These are phyloP conservation scores for Beauveria scarabaeidicola DNA, from an alignment of 2,329 filamentous ascomycete species.

Conservation along the genomic window DNA sequence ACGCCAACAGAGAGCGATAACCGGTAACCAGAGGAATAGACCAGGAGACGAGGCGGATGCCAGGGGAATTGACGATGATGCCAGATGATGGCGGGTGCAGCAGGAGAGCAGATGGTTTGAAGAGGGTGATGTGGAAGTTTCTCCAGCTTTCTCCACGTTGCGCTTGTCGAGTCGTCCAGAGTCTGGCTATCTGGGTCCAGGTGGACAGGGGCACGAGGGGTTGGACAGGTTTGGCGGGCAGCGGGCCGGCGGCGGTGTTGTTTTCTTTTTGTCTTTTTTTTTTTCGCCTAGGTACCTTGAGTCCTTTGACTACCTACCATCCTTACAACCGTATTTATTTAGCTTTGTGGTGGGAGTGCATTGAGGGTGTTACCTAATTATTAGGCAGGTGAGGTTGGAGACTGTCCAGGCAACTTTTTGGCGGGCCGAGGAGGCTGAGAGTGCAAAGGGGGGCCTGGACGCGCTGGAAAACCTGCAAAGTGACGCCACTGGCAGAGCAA, in stretches of 20 bases:
- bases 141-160: constrained; percentile 25
- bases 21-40: constrained; percentile 32
- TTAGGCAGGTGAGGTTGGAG: no score
- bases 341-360: no score
- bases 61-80: constrained; percentile 17
- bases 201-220: constrained; percentile 14
- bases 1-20: constrained; percentile 25
- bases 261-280: not conserved
- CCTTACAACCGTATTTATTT: no score
- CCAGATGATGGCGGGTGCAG: constrained; percentile 18
- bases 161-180: constrained; percentile 14
- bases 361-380: no score
- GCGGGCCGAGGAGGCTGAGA: no score
- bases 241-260: not conserved
- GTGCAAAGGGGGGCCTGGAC: no score
- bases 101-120: constrained; percentile 19
- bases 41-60: constrained; percentile 30
- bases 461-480: not conserved
- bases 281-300: not conserved
- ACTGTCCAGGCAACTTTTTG: no score
- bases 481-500: not conserved
- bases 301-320: no score
- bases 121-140: constrained; percentile 37
- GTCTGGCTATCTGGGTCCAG: not conserved
- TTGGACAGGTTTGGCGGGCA: not conserved